Evolutionary conservation across 1,139 yeast genomes (phyloP), one percentile per base, ranked within the genome.

Genomic region (Saccharomyces hybrid): DNA sequence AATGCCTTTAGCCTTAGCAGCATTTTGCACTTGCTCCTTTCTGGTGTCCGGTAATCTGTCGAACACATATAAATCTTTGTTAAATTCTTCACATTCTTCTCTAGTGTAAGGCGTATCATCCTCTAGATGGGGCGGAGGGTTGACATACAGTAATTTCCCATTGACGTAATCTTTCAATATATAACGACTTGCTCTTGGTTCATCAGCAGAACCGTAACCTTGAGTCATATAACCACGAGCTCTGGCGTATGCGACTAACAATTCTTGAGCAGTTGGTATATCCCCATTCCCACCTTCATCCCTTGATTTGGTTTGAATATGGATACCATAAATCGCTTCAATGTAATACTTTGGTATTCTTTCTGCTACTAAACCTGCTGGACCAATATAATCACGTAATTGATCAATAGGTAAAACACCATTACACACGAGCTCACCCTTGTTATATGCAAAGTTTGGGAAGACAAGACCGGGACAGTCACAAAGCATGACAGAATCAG

Each of bases 381-480:
- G 99, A 0, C 96, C 96, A n/a, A 95, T 83, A 69, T 82, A 85
- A 66, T 95, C 99, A 68, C 98, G 82, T 59, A 95, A 78, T 73
- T 95, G 99, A 74, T 95, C 99, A 65, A 95, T 93, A 23, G 99
- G 99, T 57, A 95, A 78, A 9, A 95, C 97, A 79, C 99, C 99
- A 68, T 90, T 89, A 75, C 98, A 90, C 0, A 95, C 99, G 65
- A 95, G 80, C 67, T 95, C 99, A 63, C 96, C 98, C 67, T 91
- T 90, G 27, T 97, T 88, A 69, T 88, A 88, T 20, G 99, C 98
- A 70, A 93, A 95, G 68, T 93, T 95, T 38, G 99, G 99, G 77
- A 95, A 95, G 25, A 95, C 99, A 61, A 95, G 78, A 79, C 99
- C 99, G 2, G 99, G 99, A 78, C 99, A 95, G 78, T 95, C 99